Conservation (phyloP, 805 yeast species). For the Candida schatavii region DNA sequence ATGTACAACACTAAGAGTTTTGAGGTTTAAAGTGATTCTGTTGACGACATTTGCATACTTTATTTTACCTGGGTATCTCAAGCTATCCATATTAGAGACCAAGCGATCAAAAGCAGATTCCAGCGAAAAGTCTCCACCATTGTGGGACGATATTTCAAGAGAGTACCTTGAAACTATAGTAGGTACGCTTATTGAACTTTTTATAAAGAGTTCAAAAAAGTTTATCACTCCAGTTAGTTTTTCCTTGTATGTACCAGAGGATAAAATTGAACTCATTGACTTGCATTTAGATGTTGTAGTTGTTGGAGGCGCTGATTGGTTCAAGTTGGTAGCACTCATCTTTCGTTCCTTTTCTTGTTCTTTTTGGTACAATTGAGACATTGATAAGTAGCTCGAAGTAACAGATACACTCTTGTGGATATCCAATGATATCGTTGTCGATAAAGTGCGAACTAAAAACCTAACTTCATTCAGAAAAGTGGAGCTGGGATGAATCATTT, state of each 20-base stretch:
- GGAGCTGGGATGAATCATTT: slow-evolving; percentile 13
- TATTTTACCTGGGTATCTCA: slow-evolving; percentile 17
- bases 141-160: slow-evolving; percentile 1
- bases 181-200: slow-evolving; percentile 8
- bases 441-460: slow-evolving; percentile 18
- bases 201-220: slow-evolving; percentile 16
- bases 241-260: slow-evolving; percentile 29
- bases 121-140: slow-evolving; percentile 1
- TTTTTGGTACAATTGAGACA: neutral
- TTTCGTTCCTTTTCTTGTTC: slow-evolving; percentile 3
- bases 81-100: slow-evolving; percentile 10
- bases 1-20: slow-evolving; percentile 13
- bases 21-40: slow-evolving; percentile 13
- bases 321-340: neutral
- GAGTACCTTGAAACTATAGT: slow-evolving; percentile 5
- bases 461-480: slow-evolving; percentile 15
- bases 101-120: slow-evolving; percentile 9
- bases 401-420: slow-evolving; percentile 13
- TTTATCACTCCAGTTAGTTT: slow-evolving; percentile 19
- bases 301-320: neutral
- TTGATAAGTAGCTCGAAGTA: neutral
- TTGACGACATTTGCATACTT: slow-evolving; percentile 12
- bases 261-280: slow-evolving; percentile 20
- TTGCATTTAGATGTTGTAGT: slow-evolving; percentile 8
- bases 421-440: slow-evolving; percentile 20